Conservation (phyloP, 805 yeast species). For the Lachancea fermentati region DNA sequence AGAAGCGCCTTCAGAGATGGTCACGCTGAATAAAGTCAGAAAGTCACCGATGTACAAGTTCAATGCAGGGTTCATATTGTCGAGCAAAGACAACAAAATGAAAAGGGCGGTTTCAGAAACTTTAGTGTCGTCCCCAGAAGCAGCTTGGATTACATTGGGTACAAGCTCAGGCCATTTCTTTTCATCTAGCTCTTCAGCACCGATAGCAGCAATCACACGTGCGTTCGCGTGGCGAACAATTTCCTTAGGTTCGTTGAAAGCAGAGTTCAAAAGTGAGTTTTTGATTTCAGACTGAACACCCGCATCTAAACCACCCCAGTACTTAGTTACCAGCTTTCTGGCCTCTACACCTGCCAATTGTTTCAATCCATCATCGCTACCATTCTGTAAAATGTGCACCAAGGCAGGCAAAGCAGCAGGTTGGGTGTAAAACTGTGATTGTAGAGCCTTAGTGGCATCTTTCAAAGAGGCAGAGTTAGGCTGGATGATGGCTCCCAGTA, state of each 20-base stretch:
- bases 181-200: slow-evolving; percentile 63
- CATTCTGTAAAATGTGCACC: slow-evolving; percentile 71
- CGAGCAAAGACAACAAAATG: slow-evolving; percentile 71
- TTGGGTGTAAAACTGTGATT: slow-evolving; percentile 66
- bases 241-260: slow-evolving; percentile 58
- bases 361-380: slow-evolving; percentile 64
- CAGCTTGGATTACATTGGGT: slow-evolving; percentile 62
- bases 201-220: slow-evolving; percentile 83
- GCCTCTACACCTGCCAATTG: slow-evolving; percentile 97
- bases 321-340: slow-evolving; percentile 67
- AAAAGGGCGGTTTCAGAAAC: slow-evolving; percentile 79
- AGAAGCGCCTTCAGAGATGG: slow-evolving; percentile 60
- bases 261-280: slow-evolving; percentile 58
- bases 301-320: slow-evolving; percentile 53
- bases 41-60: slow-evolving; percentile 57
- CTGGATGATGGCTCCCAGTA: slow-evolving; percentile 68
- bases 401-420: slow-evolving; percentile 74
- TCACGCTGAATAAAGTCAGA: slow-evolving; percentile 60
- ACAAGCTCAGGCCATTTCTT: slow-evolving; percentile 73
- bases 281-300: slow-evolving; percentile 56
- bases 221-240: slow-evolving; percentile 84
- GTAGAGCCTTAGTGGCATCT: slow-evolving; percentile 70
- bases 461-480: slow-evolving; percentile 82
- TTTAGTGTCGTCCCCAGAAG: slow-evolving; percentile 48
- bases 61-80: slow-evolving; percentile 57